Evolutionary conservation across 1,284 basidiomycete species (phyloP), one percentile per base, ranked within the genome.

Genomic region (Sparassis latifolia): DNA sequence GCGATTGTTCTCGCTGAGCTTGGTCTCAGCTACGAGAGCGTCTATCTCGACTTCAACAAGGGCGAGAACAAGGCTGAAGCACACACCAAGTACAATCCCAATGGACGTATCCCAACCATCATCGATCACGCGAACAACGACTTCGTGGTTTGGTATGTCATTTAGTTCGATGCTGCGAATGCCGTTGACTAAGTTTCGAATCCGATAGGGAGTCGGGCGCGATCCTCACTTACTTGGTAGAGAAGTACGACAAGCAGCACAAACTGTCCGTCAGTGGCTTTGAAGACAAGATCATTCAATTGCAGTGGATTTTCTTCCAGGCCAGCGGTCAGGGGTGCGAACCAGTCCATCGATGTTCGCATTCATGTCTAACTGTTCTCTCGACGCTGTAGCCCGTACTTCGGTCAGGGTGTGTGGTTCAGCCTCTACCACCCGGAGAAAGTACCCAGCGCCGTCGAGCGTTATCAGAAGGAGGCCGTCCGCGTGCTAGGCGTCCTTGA

Each of bases 401-500:
- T 47, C 43, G 59, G 59, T 20, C 59, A 61, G 48, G 56, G 54
- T 3, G 54, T 53, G 9, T 66, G 63, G 62, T 67, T 68, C 57
- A 49, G 31, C 30, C 40, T 44, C 12, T 57, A 39, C 50, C 61
- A 61, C 45, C 45, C 55, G 2, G 62, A 65, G 58, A 55, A 60
- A 43, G 29, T 62, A 33, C 61, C 61, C 9, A 60, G 57, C 45
- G 65, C 62, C 35, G 52, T 64, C 32, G 62, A 69, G 50, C 57
- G 67, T 2, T 69, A 67, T 56, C 44, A 53, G 30, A 60, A 64
- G 48, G 67, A 69, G 55, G 59, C 58, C 37, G 40, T 55, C 48
- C 66, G 69, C 37, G 62, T 71, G 4, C 51, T 63, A 28, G 55
- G 63, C 42, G 68, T 71, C 4, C 62, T 69, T 33, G 66, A 70